Evolutionary conservation across 441 rosid species (phyloP).

Genomic region (Gossypium davidsonii): DNA sequence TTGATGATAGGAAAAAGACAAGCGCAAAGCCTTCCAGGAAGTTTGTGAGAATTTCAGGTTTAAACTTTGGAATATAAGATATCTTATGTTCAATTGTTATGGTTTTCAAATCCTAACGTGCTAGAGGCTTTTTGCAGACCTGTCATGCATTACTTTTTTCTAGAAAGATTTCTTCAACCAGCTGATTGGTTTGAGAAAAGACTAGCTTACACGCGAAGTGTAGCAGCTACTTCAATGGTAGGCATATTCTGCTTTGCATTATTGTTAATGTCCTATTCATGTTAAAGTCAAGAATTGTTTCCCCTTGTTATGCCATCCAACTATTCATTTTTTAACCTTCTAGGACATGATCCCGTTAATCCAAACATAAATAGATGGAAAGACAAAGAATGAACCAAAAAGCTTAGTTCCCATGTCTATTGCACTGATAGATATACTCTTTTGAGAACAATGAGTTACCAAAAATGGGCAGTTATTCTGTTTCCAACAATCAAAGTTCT

Average conservation of each 20-base stretch:
- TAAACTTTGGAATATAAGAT: conserved; percentile 19
- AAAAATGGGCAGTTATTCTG: background rate
- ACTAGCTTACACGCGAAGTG: conserved; percentile 93
- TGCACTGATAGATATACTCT: background rate
- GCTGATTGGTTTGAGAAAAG: conserved; percentile 99
- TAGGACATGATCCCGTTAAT: background rate
- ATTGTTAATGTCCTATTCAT: background rate
- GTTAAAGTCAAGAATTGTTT: background rate
- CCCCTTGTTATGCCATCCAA: background rate
- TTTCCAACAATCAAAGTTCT: background rate
- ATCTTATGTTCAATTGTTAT: background rate
- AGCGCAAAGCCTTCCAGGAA: conserved; percentile 71
- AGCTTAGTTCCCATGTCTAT: conserved; percentile 1
- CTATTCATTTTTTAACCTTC: background rate
- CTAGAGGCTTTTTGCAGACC: conserved; percentile 56
- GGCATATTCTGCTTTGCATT: conserved; percentile 20
- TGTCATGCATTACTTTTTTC: conserved; percentile 90
- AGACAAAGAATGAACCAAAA: background rate
- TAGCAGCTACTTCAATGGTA: conserved; percentile 96
- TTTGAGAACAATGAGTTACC: background rate
- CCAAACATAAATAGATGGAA: background rate
- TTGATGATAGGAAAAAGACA: conserved; percentile 68
- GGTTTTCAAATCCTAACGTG: conserved; percentile 19
- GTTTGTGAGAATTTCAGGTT: conserved; percentile 95
- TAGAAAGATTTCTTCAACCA: conserved; percentile 86